Conservation (phyloP, 345 rosid species). For the Citrus medica region DNA sequence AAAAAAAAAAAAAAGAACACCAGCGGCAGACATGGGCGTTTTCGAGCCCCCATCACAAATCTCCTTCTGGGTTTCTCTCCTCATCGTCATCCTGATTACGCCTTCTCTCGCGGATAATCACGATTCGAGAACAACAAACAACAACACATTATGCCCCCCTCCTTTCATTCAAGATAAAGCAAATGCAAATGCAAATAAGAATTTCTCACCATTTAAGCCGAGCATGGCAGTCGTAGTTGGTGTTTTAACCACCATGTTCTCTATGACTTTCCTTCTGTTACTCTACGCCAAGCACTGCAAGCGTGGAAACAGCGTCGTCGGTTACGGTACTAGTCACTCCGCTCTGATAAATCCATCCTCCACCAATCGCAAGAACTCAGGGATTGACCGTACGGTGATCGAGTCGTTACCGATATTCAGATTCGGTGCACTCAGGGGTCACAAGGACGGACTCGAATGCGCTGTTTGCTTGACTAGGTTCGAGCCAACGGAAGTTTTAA, state of each 20-base stretch:
- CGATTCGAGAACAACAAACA: slow-evolving; percentile 3
- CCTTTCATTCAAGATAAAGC: slow-evolving; percentile 15
- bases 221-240: slow-evolving; percentile 58
- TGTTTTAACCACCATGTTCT: slow-evolving; percentile 63
- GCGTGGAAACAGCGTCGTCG: slow-evolving; percentile 18
- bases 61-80: not conserved
- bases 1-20: too few relatives aligned
- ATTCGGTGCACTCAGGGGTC: slow-evolving; percentile 66
- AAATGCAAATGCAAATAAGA: not conserved
- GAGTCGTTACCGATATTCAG: slow-evolving; percentile 85
- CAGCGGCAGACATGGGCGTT: slow-evolving; percentile 8
- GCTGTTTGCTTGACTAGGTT: slow-evolving; percentile 73
- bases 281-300: slow-evolving; percentile 85
- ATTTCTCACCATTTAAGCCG: slow-evolving; percentile 49
- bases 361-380: slow-evolving; percentile 56
- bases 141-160: not conserved
- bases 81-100: not conserved
- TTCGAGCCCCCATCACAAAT: not conserved
- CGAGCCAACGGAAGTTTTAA: slow-evolving; percentile 53
- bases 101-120: slow-evolving; percentile 1
- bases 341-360: not conserved
- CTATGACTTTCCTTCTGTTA: slow-evolving; percentile 68
- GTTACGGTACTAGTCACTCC: slow-evolving; percentile 6
- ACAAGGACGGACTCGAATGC: slow-evolving; percentile 80
- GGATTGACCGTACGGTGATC: slow-evolving; percentile 65